phyloP scores from a whole-genome alignment of 768 basidiomycete species.

The Panus rudis region DNA sequence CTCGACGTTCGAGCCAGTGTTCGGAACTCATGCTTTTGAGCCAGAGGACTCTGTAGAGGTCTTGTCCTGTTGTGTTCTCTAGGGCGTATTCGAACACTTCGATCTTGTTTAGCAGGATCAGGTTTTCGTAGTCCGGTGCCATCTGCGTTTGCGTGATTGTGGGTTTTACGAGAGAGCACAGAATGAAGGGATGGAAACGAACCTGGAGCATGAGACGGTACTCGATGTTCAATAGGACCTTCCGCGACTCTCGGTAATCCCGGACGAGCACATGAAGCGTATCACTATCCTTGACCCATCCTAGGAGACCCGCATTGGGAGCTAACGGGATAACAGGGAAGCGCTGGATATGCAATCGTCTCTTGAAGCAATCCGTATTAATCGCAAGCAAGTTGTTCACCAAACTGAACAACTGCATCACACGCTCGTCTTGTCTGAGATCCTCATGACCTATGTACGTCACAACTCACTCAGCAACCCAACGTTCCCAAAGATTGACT shows the following conservation, averaged over 20 bases:
- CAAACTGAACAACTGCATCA: constrained; percentile 97
- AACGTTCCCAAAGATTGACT: neutral
- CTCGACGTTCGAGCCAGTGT: constrained; percentile 94
- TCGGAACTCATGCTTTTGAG: constrained; percentile 92
- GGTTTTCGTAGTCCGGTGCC: constrained; percentile 97
- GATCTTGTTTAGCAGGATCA: constrained; percentile 93
- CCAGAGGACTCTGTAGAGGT: constrained; percentile 95
- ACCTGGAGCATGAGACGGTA: constrained; percentile 98
- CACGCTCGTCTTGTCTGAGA: constrained; percentile 95
- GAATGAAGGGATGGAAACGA: too few species aligned
- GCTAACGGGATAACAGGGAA: constrained; percentile 93
- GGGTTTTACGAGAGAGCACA: too few species aligned
- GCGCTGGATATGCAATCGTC: constrained; percentile 89
- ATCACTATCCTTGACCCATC: constrained; percentile 95
- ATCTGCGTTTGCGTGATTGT: too few species aligned
- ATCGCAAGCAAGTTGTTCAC: constrained; percentile 91
- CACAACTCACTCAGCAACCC: neutral
- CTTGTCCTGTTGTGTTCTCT: constrained; percentile 97
- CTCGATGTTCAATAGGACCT: constrained; percentile 95
- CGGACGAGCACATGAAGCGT: constrained; percentile 94
- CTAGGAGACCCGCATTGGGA: constrained; percentile 88
- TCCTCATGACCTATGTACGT: constrained; percentile 81
- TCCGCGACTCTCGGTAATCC: constrained; percentile 92
- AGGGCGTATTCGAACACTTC: constrained; percentile 99
- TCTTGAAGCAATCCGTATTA: constrained; percentile 92